Evolutionary conservation across 2,329 filamentous ascomycete genomes (phyloP).

Genomic region (Epichloe festucae): DNA sequence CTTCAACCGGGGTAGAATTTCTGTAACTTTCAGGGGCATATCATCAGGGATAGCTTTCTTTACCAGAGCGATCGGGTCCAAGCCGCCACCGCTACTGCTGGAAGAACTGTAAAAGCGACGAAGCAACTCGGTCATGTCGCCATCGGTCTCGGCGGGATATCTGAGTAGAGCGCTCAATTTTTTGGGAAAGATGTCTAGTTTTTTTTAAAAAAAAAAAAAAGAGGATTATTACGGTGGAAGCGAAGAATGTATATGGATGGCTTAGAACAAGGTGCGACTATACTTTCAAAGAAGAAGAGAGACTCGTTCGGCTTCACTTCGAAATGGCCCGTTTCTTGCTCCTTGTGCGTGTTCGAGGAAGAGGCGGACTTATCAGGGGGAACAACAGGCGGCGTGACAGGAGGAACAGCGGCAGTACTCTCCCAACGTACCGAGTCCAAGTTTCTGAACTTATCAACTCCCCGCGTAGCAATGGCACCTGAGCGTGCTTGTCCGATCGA

Average conservation of each 20-base stretch:
- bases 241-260: too few species aligned
- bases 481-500: not conserved
- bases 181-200: conserved; percentile 67
- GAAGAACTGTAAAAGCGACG: conserved; percentile 38
- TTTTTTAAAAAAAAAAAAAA: not conserved
- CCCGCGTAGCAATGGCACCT: not conserved
- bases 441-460: not conserved
- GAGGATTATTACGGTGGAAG: too few species aligned
- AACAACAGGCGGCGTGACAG: conserved; percentile 1
- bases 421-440: conserved; percentile 9
- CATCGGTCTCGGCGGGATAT: conserved; percentile 34
- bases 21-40: conserved; percentile 56
- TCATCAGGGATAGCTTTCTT: conserved; percentile 50
- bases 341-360: conserved; percentile 25
- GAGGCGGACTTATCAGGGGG: conserved; percentile 6
- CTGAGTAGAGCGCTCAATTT: conserved; percentile 43
- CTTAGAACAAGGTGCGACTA: conserved; percentile 14
- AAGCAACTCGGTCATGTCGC: conserved; percentile 36
- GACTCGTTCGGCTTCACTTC: conserved; percentile 62
- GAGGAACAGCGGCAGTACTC: conserved; percentile 9
- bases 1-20: conserved; percentile 73
- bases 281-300: conserved; percentile 83
- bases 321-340: conserved; percentile 70
- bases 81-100: conserved; percentile 32
- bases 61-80: conserved; percentile 40